These are phyloP conservation scores for Marchantia polymorpha DNA, from an alignment of 225 moss, liverwort and hornwort genomes.

Conservation along the genomic window DNA sequence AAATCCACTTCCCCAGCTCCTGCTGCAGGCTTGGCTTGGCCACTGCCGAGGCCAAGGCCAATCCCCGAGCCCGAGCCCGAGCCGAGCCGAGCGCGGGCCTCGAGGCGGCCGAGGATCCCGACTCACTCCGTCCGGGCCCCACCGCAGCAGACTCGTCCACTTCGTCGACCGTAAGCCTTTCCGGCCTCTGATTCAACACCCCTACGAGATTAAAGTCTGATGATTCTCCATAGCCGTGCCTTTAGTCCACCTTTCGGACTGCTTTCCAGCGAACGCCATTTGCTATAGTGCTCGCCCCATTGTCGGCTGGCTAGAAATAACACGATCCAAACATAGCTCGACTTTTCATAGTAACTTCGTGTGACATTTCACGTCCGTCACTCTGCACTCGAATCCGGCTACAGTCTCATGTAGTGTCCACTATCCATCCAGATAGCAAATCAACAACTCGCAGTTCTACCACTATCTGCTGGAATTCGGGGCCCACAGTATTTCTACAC, in stretches of 20 bases:
- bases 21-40: background rate
- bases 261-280: slow-evolving; percentile 9
- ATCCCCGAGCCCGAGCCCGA: too few relatives aligned
- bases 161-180: background rate
- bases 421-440: background rate
- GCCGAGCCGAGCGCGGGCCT: background rate
- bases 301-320: slow-evolving; percentile 5
- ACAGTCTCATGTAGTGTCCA: background rate
- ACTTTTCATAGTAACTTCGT: background rate
- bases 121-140: background rate
- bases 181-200: background rate
- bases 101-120: background rate
- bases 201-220: background rate
- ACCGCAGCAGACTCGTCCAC: background rate
- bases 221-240: background rate
- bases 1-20: background rate
- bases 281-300: slow-evolving; percentile 1
- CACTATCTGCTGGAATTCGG: background rate
- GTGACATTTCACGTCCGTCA: background rate
- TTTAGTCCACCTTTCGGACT: background rate
- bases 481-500: background rate
- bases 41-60: background rate
- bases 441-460: background rate
- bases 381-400: background rate
- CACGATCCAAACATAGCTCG: background rate